Evolutionary conservation across 352 stramenopile species (phyloP), one percentile per base, ranked within the genome.

Genomic region (Phytophthora foliorum): DNA sequence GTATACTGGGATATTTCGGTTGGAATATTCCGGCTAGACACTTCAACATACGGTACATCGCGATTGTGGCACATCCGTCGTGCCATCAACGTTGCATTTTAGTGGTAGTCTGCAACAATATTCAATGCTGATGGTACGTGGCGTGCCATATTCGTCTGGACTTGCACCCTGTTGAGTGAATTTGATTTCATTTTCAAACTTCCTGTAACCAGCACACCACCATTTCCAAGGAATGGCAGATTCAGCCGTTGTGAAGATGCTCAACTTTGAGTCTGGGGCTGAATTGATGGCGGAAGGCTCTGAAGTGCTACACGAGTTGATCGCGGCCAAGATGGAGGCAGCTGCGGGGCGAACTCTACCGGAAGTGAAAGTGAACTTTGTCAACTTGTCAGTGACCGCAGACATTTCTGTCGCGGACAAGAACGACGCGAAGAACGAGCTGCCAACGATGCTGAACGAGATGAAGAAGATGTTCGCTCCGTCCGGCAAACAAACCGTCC

Each of bases 371-470:
- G 77, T 83, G 4, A 73, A 59, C n/a, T 63, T 73, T 50, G 21
- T 24, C 46, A 57, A 64, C 22, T 32, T 74, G 36, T 69, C 66
- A 6, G 27, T 74, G 6, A 36, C 52, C 7, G 66, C 52, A 2
- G 68, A 76, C 13, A 58, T 74, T 17, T 39, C 62, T 6, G 54
- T 83, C 9, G 58, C 55, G 10, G 32, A 69, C 44, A 72, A 67
- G 39, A 60, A 60, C 39, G 52, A 54, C 7, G 21, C 50, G 32
- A 61, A 59, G 13, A 60, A 56, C 41, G 75, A 82, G 39, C 62
- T 86, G 5, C 75, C 78, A 25, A 83, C 75, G 1, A 63, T 84
- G 24, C 16, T 54, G 13, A 86, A 79, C 36, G 56, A 52, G 22
- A 11, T 63, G 22, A 67, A 67, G 21, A 68, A 68, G 53, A 60